These are phyloP conservation scores for Cryptosporidium felis DNA, from an alignment of 169 alveolate species.

Conservation along the genomic window DNA sequence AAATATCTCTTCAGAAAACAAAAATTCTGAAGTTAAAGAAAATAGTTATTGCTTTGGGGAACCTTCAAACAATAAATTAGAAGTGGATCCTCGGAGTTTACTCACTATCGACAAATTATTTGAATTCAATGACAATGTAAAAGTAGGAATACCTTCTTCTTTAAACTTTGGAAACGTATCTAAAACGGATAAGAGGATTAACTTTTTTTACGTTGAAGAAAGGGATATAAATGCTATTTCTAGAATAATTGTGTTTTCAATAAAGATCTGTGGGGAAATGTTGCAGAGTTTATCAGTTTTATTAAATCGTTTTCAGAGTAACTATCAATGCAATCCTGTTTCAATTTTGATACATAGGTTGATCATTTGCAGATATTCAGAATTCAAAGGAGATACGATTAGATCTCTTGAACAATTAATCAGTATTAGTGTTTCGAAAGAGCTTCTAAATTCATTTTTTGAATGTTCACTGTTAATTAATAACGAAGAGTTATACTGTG, in stretches of 20 bases:
- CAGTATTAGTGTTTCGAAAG: neutral
- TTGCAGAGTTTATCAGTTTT: neutral
- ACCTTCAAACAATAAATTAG: neutral
- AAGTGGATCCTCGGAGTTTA: neutral
- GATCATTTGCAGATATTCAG: neutral
- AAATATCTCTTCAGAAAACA: neutral
- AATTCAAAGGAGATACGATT: neutral
- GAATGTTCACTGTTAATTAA: conserved; percentile 34
- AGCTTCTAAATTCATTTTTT: neutral
- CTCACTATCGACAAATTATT: neutral
- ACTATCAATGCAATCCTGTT: conserved; percentile 3
- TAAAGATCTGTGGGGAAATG: neutral
- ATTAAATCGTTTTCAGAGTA: neutral
- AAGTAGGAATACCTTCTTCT: conserved; percentile 23
- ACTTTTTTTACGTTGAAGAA: conserved; percentile 23
- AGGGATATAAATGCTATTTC: neutral
- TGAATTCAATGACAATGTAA: neutral
- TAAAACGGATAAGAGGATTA: neutral
- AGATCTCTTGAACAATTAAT: neutral
- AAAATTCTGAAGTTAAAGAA: neutral
- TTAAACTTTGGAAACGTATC: neutral
- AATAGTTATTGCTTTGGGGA: neutral
- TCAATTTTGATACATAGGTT: conserved; percentile 38
- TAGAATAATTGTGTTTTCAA: conserved; percentile 2
- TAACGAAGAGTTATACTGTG: neutral